Evolutionary conservation across 1,139 yeast genomes (phyloP), one percentile per base, ranked within the genome.

Genomic region (Zhuliangozyma parablackwelliae): DNA sequence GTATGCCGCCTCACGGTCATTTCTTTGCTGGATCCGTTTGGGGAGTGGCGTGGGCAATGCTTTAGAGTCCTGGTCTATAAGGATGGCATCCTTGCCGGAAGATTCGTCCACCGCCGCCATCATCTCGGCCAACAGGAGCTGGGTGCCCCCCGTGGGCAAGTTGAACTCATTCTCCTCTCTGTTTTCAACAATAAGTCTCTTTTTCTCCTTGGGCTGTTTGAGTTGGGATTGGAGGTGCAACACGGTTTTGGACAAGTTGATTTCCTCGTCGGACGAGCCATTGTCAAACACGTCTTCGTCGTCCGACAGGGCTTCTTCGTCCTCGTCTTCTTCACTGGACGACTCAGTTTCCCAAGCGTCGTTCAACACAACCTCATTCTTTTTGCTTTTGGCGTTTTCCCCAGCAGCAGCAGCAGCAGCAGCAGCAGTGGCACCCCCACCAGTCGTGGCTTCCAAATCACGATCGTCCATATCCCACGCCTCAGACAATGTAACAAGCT

Each of bases 1-100:
- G 55, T 86, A 90, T 0, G 98, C 98, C 1, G 94, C 97, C 44
- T 72, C 74, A 54, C 98, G 78, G 50, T 90, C 96, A 48, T 85
- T 78, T 53, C 95, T 78, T 49, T 86, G 78, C 60, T 89, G 96
- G 39, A 92, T 82, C 48, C 95, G 75, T 49, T 78, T 78, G 1
- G 97, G 96, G 38, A 89, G 68, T 2, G 98, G 97, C 10, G 89
- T 82, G 1, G 83, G 74, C 38, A 89, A 65, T 1, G 94, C 69
- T 42, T 69, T 65, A 10, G 68, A 53, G 26, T 57, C 64, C 26
- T 63, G 68, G 40, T 73, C 76, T 20, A 82, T 61, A 33, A 82
- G 62, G 10, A 74, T 63, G 34, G 73, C 74, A 35, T 70, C 40
- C 29, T 72, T 73, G 26, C 34, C 42, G 6, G 10, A 3, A 5